phyloP scores from a whole-genome alignment of 305 asterid genomes.

The Solanum hybrid region DNA sequence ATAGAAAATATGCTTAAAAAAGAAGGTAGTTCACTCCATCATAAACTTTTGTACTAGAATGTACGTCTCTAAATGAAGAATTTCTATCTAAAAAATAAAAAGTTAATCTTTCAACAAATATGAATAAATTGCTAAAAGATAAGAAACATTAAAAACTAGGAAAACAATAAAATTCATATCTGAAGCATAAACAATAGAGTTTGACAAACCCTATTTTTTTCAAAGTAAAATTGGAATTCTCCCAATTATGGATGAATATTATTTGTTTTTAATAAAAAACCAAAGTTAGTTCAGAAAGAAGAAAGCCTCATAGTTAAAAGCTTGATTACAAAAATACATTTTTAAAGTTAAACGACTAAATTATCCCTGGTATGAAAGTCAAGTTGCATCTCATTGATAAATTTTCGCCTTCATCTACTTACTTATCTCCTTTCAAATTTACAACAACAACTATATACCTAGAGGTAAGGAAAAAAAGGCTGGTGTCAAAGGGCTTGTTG shows the following conservation, averaged over 20 bases:
- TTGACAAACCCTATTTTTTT: too few relatives aligned
- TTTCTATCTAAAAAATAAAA: not conserved
- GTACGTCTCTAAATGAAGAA: not conserved
- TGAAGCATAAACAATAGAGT: too few relatives aligned
- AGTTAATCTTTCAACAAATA: not conserved
- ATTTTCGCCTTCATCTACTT: not conserved
- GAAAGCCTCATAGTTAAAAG: not conserved
- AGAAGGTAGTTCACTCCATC: not conserved
- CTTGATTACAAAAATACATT: not conserved
- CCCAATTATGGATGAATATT: too few relatives aligned
- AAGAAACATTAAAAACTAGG: too few relatives aligned
- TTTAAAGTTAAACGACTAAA: not conserved
- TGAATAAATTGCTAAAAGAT: not conserved
- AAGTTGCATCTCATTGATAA: not conserved
- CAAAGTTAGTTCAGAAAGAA: too few relatives aligned
- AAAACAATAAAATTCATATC: too few relatives aligned
- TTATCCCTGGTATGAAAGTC: not conserved
- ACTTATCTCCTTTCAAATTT: not conserved
- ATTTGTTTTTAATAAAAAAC: too few relatives aligned
- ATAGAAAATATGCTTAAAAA: too few relatives aligned
- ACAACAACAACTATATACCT: too few relatives aligned
- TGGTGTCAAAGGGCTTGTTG: too few relatives aligned
- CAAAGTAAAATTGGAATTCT: too few relatives aligned
- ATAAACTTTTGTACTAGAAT: not conserved
- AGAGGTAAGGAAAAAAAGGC: too few relatives aligned